phyloP scores from a whole-genome alignment of 2,329 filamentous ascomycete species.

The Aspergillus intermedius region DNA sequence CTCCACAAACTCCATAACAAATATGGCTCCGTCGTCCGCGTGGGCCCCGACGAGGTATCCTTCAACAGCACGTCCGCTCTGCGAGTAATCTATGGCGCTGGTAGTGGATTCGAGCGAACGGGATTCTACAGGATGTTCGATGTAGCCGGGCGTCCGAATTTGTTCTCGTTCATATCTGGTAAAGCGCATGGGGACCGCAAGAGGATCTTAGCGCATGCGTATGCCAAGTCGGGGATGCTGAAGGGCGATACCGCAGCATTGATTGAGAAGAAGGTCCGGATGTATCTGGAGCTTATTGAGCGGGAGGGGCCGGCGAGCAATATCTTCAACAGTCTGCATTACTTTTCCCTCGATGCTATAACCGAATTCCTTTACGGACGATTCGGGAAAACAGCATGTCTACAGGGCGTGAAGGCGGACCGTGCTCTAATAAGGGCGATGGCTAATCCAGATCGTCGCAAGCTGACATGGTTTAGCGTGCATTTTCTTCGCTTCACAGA shows the following conservation, averaged over 20 bases:
- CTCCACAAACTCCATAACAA: slow-evolving; percentile 40
- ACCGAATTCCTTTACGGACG: slow-evolving; percentile 48
- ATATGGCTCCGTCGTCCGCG: slow-evolving; percentile 45
- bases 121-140: slow-evolving; percentile 53
- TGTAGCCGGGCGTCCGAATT: slow-evolving; percentile 45
- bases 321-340: slow-evolving; percentile 47
- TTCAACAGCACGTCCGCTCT: slow-evolving; percentile 42
- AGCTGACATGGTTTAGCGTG: slow-evolving; percentile 45
- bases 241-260: slow-evolving; percentile 24
- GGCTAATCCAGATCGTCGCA: slow-evolving; percentile 40
- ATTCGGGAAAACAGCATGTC: slow-evolving; percentile 39
- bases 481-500: slow-evolving; percentile 42
- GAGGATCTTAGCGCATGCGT: slow-evolving; percentile 48
- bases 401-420: slow-evolving; percentile 34
- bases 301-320: slow-evolving; percentile 32
- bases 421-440: slow-evolving; percentile 44
- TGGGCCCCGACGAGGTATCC: slow-evolving; percentile 43
- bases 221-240: slow-evolving; percentile 46
- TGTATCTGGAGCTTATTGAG: slow-evolving; percentile 39
- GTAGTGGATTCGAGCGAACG: slow-evolving; percentile 46
- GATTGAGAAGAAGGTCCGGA: slow-evolving; percentile 35
- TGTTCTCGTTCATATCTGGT: slow-evolving; percentile 46
- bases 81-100: slow-evolving; percentile 50
- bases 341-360: slow-evolving; percentile 49
- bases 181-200: slow-evolving; percentile 46